Conservation (phyloP, 169 alveolate species). For the Plasmodium yoelii region DNA sequence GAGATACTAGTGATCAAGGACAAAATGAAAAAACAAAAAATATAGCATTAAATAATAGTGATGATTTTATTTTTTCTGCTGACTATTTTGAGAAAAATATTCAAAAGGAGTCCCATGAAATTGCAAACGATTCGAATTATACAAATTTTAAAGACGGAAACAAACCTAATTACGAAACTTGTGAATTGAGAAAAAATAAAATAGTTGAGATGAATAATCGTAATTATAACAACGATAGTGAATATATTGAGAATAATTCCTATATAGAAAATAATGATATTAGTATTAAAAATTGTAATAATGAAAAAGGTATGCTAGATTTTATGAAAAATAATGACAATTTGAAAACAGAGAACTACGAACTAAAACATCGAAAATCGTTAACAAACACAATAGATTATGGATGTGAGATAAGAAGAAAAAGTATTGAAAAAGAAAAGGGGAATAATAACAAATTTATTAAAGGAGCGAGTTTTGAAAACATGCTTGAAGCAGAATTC, state of each 20-base stretch:
- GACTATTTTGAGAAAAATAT: not conserved
- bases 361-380: conserved; percentile 57
- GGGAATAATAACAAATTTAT: conserved; percentile 4
- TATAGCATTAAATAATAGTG: no score
- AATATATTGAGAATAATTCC: not conserved
- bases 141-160: no score
- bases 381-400: conserved; percentile 69
- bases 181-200: not conserved
- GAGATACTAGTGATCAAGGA: not conserved
- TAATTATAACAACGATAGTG: not conserved
- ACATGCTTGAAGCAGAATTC: conserved; percentile 46
- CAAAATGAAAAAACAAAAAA: not conserved
- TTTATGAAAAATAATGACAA: not conserved
- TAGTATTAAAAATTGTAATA: not conserved
- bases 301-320: not conserved
- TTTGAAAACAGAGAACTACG: conserved; percentile 2
- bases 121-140: no score
- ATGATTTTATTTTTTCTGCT: no score
- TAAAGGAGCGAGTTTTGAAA: conserved; percentile 17
- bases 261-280: not conserved
- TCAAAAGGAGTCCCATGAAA: not conserved
- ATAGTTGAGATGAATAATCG: not conserved
- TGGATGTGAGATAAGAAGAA: conserved; percentile 68
- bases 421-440: conserved; percentile 52
- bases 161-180: no score